A percentile compares a stretch with the other conserved stretches of the same genome.
Evolutionary conservation across 371 early-diverging fungal genomes (phyloP).

Genomic region (Blakeslea trispora): DNA sequence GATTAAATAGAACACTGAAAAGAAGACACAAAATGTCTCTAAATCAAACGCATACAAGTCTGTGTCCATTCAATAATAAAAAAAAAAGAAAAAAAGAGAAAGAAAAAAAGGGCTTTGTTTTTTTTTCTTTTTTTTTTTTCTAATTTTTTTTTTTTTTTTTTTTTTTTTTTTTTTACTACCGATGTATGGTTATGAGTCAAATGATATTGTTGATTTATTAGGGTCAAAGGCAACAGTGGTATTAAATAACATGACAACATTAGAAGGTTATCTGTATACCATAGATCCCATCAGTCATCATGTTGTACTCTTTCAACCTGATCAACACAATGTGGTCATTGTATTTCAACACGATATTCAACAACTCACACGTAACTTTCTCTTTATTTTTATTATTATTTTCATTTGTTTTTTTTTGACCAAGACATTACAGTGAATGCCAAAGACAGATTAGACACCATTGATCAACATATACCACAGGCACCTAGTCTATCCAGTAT

Average conservation of each 20-base stretch:
- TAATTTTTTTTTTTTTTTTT: not conserved
- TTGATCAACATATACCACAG: no score
- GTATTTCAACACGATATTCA: constrained; percentile 26
- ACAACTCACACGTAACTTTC: constrained; percentile 2
- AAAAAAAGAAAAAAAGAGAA: constrained; percentile 1
- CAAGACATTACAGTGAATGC: no score
- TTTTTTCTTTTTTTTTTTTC: not conserved
- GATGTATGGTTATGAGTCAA: not conserved
- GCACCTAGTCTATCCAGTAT: no score
- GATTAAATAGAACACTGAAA: constrained; percentile 52
- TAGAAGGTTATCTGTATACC: constrained; percentile 37
- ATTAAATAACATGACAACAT: constrained; percentile 4
- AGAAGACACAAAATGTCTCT: constrained; percentile 49
- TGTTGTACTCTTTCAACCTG: constrained; percentile 26
- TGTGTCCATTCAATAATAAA: not conserved
- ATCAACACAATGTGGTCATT: constrained; percentile 7
- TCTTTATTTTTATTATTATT: constrained; percentile 6
- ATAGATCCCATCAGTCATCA: constrained; percentile 32
- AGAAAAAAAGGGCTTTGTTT: no score
- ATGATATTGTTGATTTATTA: constrained; percentile 8
- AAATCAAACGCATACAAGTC: constrained; percentile 48
- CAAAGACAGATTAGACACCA: no score
- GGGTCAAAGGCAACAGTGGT: constrained; percentile 8
- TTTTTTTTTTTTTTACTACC: not conserved
- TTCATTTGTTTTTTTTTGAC: constrained; percentile 13